Conservation (phyloP, 2,329 filamentous ascomycete genomes). For the Harringtonia aguacate region DNA sequence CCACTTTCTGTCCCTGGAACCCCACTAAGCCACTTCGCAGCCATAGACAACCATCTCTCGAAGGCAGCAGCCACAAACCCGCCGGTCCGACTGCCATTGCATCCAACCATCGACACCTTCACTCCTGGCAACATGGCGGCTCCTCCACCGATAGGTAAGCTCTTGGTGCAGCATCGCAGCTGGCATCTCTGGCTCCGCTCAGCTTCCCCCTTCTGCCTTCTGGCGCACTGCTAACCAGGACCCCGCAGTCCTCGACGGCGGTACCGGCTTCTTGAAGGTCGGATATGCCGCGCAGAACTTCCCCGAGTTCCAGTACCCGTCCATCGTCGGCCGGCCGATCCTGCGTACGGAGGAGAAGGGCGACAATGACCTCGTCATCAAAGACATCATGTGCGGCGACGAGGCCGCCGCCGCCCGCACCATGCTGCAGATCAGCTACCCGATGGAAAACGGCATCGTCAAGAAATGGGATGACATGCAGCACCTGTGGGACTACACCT, state of each 20-base stretch:
- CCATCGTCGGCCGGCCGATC: conserved; percentile 95
- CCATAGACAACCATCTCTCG: neutral
- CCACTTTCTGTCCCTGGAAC: neutral
- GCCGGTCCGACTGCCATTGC: neutral
- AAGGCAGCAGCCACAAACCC: conserved; percentile 12
- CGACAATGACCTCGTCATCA: conserved; percentile 55
- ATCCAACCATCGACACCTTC: neutral
- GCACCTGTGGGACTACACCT: conserved; percentile 98
- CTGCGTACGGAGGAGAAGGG: conserved; percentile 84
- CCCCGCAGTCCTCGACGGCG: conserved; percentile 85
- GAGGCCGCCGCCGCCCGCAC: conserved; percentile 91
- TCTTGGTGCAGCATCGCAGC: no score
- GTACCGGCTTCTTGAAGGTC: conserved; percentile 98
- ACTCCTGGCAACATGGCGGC: conserved; percentile 29
- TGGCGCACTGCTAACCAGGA: neutral
- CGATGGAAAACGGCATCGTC: conserved; percentile 99
- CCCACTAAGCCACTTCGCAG: neutral
- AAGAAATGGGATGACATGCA: conserved; percentile 99
- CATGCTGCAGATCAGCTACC: conserved; percentile 97
- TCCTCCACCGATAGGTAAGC: conserved; percentile 43
- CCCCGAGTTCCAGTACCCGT: conserved; percentile 96
- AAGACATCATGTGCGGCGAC: conserved; percentile 99
- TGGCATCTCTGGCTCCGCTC: neutral
- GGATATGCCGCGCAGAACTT: conserved; percentile 99
- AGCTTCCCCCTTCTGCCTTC: neutral